A percentile compares a stretch with the other conserved stretches of the same genome.
phyloP scores from a whole-genome alignment of 139 green algal species.

The Haematococcus lacustris region DNA sequence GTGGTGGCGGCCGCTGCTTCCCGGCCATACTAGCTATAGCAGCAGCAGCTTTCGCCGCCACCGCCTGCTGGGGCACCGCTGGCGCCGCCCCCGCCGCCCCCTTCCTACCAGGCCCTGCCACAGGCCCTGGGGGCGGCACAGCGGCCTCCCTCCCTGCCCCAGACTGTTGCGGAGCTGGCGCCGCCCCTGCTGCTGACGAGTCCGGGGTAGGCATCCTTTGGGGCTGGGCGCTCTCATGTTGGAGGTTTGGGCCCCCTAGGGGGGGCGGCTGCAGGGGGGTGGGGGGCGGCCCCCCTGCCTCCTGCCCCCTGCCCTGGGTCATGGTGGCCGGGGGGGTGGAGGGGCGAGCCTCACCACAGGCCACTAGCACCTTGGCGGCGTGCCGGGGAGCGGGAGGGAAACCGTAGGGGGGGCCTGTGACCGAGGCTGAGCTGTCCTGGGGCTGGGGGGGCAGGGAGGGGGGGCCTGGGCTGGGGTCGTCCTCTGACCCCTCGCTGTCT shows the following conservation, averaged over 20 bases:
- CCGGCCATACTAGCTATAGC: conserved; percentile 14
- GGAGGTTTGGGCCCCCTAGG: too few species aligned
- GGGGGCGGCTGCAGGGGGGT: too few species aligned
- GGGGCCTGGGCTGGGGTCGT: too few species aligned
- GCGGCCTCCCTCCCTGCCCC: neutral
- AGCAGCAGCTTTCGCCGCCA: conserved; percentile 12
- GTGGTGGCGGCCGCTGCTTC: conserved; percentile 7
- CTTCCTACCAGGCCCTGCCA: neutral
- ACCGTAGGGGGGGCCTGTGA: too few species aligned
- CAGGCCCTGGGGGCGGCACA: neutral
- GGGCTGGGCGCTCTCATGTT: neutral
- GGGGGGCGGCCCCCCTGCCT: too few species aligned
- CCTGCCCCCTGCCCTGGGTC: too few species aligned
- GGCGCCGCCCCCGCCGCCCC: neutral
- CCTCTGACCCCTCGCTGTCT: neutral
- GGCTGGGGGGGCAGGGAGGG: too few species aligned
- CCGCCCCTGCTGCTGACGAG: neutral
- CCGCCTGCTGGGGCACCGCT: conserved; percentile 6
- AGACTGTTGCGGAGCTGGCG: neutral
- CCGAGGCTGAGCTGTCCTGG: too few species aligned
- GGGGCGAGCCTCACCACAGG: too few species aligned
- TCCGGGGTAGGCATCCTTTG: neutral
- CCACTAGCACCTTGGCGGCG: too few species aligned
- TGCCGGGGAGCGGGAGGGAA: too few species aligned
- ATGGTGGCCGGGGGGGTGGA: too few species aligned